Evolutionary conservation across 371 early-diverging fungal genomes (phyloP).

Genomic region (Mucor ambiguus): DNA sequence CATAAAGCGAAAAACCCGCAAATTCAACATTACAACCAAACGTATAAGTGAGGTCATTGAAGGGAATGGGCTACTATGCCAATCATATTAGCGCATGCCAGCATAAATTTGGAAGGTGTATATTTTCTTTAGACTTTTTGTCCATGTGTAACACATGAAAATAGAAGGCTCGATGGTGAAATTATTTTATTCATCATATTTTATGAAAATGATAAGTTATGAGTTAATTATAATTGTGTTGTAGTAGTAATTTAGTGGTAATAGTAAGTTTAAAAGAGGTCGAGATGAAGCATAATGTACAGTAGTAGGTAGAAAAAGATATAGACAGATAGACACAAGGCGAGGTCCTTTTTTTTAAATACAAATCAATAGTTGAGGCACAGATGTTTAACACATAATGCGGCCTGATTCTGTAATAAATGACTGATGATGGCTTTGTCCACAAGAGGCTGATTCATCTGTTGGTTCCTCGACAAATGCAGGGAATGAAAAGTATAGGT

Average conservation of each 20-base stretch:
- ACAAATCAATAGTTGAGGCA: not conserved
- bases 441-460: conserved; percentile 17
- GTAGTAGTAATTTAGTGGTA: not conserved
- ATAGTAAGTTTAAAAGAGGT: not conserved
- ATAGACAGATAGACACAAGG: not conserved
- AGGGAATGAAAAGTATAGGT: conserved; percentile 33
- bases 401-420: conserved; percentile 19
- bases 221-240: not conserved
- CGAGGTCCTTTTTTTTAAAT: not conserved
- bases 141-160: not conserved
- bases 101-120: not conserved
- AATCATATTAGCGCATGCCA: conserved; percentile 11
- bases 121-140: not conserved
- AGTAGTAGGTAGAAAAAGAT: not conserved
- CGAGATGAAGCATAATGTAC: conserved; percentile 1
- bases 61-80: not conserved
- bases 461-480: conserved; percentile 23
- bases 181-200: conserved; percentile 6
- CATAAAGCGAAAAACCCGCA: not conserved
- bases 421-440: conserved; percentile 7
- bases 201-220: not conserved
- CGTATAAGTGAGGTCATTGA: conserved; percentile 11
- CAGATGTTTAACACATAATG: conserved; percentile 19
- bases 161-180: not conserved
- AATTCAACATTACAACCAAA: not conserved